Evolutionary conservation across 805 yeast genomes (phyloP).

Genomic region (Metschnikowia colocasiae): DNA sequence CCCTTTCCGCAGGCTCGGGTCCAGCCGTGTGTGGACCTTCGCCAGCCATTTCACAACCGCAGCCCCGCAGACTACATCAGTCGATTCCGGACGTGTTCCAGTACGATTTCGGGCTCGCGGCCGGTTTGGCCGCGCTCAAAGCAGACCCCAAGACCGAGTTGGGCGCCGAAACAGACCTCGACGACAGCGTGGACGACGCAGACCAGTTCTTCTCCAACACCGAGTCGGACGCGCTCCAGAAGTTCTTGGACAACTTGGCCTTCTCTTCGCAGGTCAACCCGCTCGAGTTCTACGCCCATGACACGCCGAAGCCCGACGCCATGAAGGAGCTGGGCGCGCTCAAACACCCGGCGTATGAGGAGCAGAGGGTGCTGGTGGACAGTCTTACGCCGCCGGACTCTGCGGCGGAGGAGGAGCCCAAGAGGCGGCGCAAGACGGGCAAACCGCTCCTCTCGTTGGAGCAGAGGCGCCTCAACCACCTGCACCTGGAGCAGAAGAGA

Average conservation of each 20-base stretch:
- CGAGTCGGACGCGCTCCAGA: constrained; percentile 28
- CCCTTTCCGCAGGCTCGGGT: too few relatives aligned
- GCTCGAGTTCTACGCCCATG: constrained; percentile 25
- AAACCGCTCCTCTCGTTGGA: constrained; percentile 38
- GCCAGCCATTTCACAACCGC: not conserved
- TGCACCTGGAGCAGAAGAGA: constrained; percentile 41
- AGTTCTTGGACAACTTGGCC: constrained; percentile 39
- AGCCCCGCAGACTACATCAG: not conserved
- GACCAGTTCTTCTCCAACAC: constrained; percentile 21
- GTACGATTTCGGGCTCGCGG: not conserved
- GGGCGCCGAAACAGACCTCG: not conserved
- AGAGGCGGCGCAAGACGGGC: constrained; percentile 27
- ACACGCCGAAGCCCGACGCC: not conserved
- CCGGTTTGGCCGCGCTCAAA: not conserved
- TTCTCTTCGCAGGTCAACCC: constrained; percentile 28
- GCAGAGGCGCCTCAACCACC: constrained; percentile 42
- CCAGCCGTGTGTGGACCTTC: too few relatives aligned
- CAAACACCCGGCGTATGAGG: not conserved
- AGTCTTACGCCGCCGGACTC: constrained; percentile 19
- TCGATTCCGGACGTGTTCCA: not conserved
- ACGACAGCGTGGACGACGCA: constrained; percentile 12
- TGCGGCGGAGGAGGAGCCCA: constrained; percentile 20
- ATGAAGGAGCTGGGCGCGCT: not conserved
- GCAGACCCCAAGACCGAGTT: not conserved
- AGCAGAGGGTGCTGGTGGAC: not conserved